These are phyloP conservation scores for Hansfordia pulvinata DNA, from an alignment of 2,329 filamentous ascomycete species.

Conservation along the genomic window DNA sequence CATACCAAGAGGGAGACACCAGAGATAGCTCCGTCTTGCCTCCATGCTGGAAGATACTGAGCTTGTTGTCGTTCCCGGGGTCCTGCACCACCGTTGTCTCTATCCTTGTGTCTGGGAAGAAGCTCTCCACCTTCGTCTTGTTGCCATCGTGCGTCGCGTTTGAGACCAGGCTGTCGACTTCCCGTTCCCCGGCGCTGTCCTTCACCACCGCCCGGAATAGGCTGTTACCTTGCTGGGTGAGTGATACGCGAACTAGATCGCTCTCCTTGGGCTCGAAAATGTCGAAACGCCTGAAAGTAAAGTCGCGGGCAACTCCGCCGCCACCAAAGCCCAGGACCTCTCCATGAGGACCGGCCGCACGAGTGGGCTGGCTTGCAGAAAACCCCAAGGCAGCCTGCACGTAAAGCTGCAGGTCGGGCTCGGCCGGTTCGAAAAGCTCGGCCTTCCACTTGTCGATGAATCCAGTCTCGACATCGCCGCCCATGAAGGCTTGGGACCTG, in stretches of 20 bases:
- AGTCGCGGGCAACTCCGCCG: constrained; percentile 27
- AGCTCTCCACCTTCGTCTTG: constrained; percentile 44
- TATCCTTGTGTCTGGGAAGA: constrained; percentile 71
- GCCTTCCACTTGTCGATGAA: constrained; percentile 84
- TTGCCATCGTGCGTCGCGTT: constrained; percentile 13
- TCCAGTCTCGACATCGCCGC: constrained; percentile 84
- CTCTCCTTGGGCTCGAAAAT: constrained; percentile 49
- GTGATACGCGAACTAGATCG: constrained; percentile 39
- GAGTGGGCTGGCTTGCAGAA: constrained; percentile 30
- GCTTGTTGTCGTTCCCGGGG: constrained; percentile 32
- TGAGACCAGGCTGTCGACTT: constrained; percentile 31
- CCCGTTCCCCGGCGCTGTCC: constrained; percentile 16
- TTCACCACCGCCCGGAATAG: constrained; percentile 31
- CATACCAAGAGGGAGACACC: constrained; percentile 63
- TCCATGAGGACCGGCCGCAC: constrained; percentile 25
- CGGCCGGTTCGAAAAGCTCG: constrained; percentile 57
- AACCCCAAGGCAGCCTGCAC: constrained; percentile 78
- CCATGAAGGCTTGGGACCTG: constrained; percentile 66
- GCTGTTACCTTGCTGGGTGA: constrained; percentile 32
- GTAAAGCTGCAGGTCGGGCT: constrained; percentile 58
- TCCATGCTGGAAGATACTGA: constrained; percentile 67
- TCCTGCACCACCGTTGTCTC: constrained; percentile 63
- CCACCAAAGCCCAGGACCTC: constrained; percentile 41
- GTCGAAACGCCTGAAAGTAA: constrained; percentile 44
- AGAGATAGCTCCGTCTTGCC: constrained; percentile 43